Evolutionary conservation across 2,329 filamentous ascomycete genomes (phyloP), one percentile per base, ranked within the genome.

Genomic region (Sporothrix brasiliensis): DNA sequence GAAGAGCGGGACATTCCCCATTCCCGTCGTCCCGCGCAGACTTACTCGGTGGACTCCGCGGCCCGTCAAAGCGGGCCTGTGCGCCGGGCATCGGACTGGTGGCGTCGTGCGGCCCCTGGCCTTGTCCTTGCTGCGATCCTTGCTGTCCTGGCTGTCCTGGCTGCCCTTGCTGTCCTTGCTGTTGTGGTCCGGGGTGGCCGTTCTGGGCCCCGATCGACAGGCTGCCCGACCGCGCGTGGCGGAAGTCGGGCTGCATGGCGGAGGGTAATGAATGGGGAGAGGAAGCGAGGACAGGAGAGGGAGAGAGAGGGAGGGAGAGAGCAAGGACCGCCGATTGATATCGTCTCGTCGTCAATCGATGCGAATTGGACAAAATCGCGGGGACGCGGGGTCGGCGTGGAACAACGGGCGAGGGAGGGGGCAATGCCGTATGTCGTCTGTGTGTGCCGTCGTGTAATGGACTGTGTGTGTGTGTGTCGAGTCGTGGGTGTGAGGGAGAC

Each of bases 1-100:
- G 34, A 34, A 9, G 34, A 34, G 34, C 6, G 34, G 27, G 34
- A 34, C 34, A 34, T 34, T 5, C 1, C 34, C 41, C 34, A 34
- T 34, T 5, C 1, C 34, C 41, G 41, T 44, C 41, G 2, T 4
- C 41, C 11, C 3, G 14, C 11, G 74, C 61, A 52, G 14, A 85
- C 84, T 78, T 83, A 87, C 87, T 89, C 39, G 88, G 87, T 74
- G 88, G 88, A 79, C 87, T 89, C 75, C 87, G 81, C 61, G 88
- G 86, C 73, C 86, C 86, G 71, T 88, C 87, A 76, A 88, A 88
- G 75, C 86, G 79, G 60, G 39, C 58, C 19, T 63, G 58, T 63
- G 58, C 39, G 14, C 58, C 58, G 21, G 58, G 58, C 58, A 63
- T 63, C 58, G 58, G 58, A 21, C 58, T 76, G 75, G 70, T 49